Evolutionary conservation across 2,329 filamentous ascomycete species (phyloP).

Genomic region (Penicillium sp.): DNA sequence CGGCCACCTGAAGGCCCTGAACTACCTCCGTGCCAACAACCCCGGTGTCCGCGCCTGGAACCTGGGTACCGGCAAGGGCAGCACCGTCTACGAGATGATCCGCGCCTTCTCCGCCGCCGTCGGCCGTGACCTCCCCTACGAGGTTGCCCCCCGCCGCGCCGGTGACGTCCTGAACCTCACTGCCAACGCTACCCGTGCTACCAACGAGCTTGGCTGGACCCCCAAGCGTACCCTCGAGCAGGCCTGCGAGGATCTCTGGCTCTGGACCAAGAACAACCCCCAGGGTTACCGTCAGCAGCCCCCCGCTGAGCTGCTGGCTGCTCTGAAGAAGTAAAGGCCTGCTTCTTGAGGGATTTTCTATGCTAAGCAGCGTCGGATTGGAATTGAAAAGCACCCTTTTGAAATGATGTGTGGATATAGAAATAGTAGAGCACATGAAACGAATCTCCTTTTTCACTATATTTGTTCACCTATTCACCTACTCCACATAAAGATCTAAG

Average conservation of each 20-base stretch:
- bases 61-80: conserved; percentile 89
- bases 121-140: conserved; percentile 81
- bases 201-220: conserved; percentile 89
- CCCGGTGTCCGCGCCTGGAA: conserved; percentile 97
- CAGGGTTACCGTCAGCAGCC: conserved; percentile 91
- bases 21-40: conserved; percentile 56
- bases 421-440: conserved; percentile 37
- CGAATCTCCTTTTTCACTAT: conserved; percentile 39
- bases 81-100: conserved; percentile 97
- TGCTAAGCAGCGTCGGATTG: neutral
- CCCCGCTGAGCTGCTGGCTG: conserved; percentile 76
- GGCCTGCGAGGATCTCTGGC: conserved; percentile 92
- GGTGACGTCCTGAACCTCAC: conserved; percentile 96
- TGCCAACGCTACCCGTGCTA: conserved; percentile 84
- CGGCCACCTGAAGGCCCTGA: conserved; percentile 70
- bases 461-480: too few relatives aligned
- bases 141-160: conserved; percentile 78
- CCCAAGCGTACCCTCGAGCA: conserved; percentile 88
- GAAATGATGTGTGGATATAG: conserved; percentile 20
- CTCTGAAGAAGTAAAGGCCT: conserved; percentile 41
- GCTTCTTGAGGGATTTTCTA: neutral
- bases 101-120: conserved; percentile 89
- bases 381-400: conserved; percentile 2
- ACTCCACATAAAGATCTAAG: too few relatives aligned
- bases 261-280: conserved; percentile 96